Percentiles rank a stretch among this genome's conserved stretches.
Conservation (phyloP, 306 rosid genomes). For the Lablab purpureus region DNA sequence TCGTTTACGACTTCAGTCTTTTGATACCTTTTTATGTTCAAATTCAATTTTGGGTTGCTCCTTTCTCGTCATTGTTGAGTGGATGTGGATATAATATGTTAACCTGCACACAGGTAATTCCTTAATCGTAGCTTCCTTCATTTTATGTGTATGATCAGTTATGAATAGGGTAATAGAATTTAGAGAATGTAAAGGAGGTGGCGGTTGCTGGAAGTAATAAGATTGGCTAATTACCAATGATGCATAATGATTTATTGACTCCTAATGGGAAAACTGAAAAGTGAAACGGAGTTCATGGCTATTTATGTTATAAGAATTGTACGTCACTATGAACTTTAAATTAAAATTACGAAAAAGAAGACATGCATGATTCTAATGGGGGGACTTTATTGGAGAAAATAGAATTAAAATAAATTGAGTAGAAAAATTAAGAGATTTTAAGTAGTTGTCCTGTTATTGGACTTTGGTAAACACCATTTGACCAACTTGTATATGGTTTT, state of each 20-base stretch:
- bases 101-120: background rate
- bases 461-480: conserved; percentile 17
- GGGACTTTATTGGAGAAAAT: background rate
- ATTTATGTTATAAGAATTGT: conserved; percentile 13
- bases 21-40: conserved; percentile 1
- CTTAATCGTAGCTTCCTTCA: conserved; percentile 29
- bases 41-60: conserved; percentile 3
- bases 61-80: conserved; percentile 2
- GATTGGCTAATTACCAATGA: conserved; percentile 4
- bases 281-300: conserved; percentile 15
- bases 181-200: background rate
- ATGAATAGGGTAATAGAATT: conserved; percentile 1
- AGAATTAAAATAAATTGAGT: background rate
- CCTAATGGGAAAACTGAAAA: conserved; percentile 9
- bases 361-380: conserved; percentile 3
- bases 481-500: background rate
- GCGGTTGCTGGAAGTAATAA: conserved; percentile 14
- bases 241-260: background rate
- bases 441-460: background rate
- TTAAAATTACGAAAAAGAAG: background rate
- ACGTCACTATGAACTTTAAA: background rate
- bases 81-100: conserved; percentile 22
- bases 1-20: conserved; percentile 16
- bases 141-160: conserved; percentile 25
- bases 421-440: conserved; percentile 19